These are phyloP conservation scores for Exophiala calicioides DNA, from an alignment of 2,329 filamentous ascomycete genomes.

Conservation along the genomic window DNA sequence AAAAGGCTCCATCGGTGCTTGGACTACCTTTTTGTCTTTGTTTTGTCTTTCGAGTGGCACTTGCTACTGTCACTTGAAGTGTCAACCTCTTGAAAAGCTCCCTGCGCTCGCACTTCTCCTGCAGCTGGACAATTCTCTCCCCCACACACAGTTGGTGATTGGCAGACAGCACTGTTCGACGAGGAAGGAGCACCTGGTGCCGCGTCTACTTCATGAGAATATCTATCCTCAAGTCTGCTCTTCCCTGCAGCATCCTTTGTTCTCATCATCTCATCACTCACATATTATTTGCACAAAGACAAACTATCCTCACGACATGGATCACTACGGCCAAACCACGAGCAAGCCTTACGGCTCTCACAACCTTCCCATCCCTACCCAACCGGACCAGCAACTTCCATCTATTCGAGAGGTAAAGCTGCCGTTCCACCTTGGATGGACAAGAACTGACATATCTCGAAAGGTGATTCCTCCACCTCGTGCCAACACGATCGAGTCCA, in stretches of 20 bases:
- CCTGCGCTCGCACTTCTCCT: conserved; percentile 22
- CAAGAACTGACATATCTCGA: conserved; percentile 6
- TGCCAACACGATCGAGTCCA: conserved; percentile 11
- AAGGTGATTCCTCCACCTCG: conserved; percentile 22
- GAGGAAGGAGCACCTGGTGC: conserved; percentile 8
- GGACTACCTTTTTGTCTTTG: conserved; percentile 16
- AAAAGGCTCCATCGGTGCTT: conserved; percentile 15
- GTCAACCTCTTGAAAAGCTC: conserved; percentile 18
- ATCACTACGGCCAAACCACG: conserved; percentile 15
- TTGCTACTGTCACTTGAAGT: conserved; percentile 19
- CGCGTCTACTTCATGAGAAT: conserved; percentile 16
- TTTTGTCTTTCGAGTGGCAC: conserved; percentile 13
- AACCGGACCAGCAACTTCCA: conserved; percentile 22
- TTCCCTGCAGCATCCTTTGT: neutral
- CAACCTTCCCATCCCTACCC: conserved; percentile 11
- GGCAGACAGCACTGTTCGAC: conserved; percentile 8
- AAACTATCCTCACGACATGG: conserved; percentile 9
- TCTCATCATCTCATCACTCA: conserved; percentile 5
- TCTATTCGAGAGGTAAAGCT: conserved; percentile 23
- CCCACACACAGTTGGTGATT: conserved; percentile 19
- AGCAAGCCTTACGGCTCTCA: conserved; percentile 18
- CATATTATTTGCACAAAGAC: conserved; percentile 8
- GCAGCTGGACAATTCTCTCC: conserved; percentile 20
- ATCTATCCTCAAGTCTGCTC: conserved; percentile 20
- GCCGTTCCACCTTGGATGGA: neutral